phyloP scores from a whole-genome alignment of 2,329 filamentous ascomycete species.

The Hyphodiscus sp. region DNA sequence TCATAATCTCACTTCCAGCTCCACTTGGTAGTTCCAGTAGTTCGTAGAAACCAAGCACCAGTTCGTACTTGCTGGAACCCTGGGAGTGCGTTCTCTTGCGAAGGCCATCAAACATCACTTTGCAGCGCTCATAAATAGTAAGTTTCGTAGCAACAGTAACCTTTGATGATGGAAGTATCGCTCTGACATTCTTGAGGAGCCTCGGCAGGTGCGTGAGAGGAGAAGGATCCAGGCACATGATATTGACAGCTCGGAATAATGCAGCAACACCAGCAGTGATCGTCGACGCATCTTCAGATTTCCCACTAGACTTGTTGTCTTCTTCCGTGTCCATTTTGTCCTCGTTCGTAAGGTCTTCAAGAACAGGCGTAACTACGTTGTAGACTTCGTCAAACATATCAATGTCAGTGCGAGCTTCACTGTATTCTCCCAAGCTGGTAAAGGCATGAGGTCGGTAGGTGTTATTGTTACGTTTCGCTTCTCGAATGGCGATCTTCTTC shows the following conservation, averaged over 20 bases:
- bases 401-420: constrained; percentile 59
- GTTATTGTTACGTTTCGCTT: constrained; percentile 89
- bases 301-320: constrained; percentile 19
- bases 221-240: constrained; percentile 18
- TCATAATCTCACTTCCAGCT: constrained; percentile 26
- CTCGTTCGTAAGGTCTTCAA: constrained; percentile 52
- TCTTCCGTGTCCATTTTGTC: constrained; percentile 56
- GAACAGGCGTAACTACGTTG: constrained; percentile 53
- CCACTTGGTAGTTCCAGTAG: constrained; percentile 26
- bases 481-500: constrained; percentile 74
- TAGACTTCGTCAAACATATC: constrained; percentile 64
- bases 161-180: constrained; percentile 23
- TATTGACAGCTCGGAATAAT: constrained; percentile 28
- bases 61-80: constrained; percentile 13
- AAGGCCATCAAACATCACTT: constrained; percentile 26
- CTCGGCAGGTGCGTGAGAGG: constrained; percentile 22
- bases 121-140: constrained; percentile 27
- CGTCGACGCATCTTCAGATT: constrained; percentile 23
- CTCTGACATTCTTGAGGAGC: constrained; percentile 20
- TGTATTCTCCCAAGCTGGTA: constrained; percentile 63
- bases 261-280: constrained; percentile 27
- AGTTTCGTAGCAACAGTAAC: constrained; percentile 24
- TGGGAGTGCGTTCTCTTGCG: constrained; percentile 18
- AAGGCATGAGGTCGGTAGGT: constrained; percentile 74
- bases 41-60: constrained; percentile 22